Base-by-base conservation (phyloP, 2,329 filamentous ascomycete genomes). In the Cryphonectria carpinicola region DNA sequence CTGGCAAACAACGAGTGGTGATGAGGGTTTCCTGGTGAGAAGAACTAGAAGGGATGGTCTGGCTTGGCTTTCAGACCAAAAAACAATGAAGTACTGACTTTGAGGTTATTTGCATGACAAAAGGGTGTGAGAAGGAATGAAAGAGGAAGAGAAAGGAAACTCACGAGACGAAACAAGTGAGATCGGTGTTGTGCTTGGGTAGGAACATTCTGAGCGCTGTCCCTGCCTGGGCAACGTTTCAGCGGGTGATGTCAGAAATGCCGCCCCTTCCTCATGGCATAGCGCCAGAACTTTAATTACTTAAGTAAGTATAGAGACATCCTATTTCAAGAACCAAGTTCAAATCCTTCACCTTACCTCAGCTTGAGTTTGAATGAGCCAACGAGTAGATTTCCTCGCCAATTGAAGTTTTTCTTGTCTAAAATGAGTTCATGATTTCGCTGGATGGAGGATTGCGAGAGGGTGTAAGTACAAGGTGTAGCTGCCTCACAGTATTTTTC, bases 211-310 rank as follows among this genome's bases (percentile, higher is more conserved):
- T 66, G 32, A 41, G 14, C 39, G 63, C 46, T 65, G 63, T 32
- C 63, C 37, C 62, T 64, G 37, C 28, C 58, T 61, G 19, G 19
- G 35, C 11, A 39, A 19, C 19, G 49, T 66, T 58, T 58, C 52
- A 66, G 65, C 65, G 17, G 58, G 65, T 66, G 65, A 66, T 66
- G 65, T 66, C 65, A 66, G 65, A 58, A 39, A 28, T 56, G n/a
- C 35, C 35, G 58, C 58, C 58, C 58, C 58, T 39, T 61, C 35
- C 58, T 61, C 28, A 35, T 37, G 32, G 32, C 58, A 22, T 3
- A 17, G 56, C 58, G 11, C 32, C 32, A 39, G 35, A 61, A 39
- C 11, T 39, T 39, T 32, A 58, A 22, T 58, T 39, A 19, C n/a
- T 39, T 32, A 58, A 22, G 43, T 39, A 19, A 58, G 28, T 58